Evolutionary conservation across 139 green algal species (phyloP), one percentile per base, ranked within the genome.

Genomic region (Tetraselmis striata): DNA sequence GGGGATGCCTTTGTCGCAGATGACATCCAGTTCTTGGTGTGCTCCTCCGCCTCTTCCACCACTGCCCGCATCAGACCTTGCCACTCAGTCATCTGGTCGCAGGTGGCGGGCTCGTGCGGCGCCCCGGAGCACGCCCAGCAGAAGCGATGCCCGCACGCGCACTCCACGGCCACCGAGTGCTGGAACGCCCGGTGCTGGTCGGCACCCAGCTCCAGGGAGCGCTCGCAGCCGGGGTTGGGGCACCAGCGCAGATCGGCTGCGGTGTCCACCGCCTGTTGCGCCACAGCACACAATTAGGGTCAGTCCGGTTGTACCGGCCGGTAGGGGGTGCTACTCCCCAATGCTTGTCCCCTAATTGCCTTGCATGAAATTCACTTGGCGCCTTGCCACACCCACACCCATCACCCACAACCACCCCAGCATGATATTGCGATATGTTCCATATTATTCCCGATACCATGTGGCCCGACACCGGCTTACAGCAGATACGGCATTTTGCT

Each of bases 101-200:
- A 90, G 24, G 31, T 75, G 2, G 87, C 87, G 1, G 87, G 87
- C 76, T 90, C 87, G 28, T 90, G 87, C 26, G 84, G 79, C 22
- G 67, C 82, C 24, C 32, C 79, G 23, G 31, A 29, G 74, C 87
- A 90, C 1, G 58, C 28, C 83, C 86, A 89, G 85, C 87, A 90
- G 77, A 88, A 88, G 30, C 24, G 23, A 31, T 84, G 67, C 24
- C 78, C 59, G 31, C 87, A 89, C 27, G 31, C 29, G 78, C 85
- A 86, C 26, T 29, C 23, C 23, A 84, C 74, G 1, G 32, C 83
- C 84, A 30, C 81, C 77, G 18, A 83, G 28, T 0, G 84, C 28
- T 0, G 45, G 74, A 1, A 27, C 59, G 11, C 29, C 28, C 5
- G 31, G 32, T 2, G 31, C 32, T 0, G 80, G 79, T n/a, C 29